phyloP scores from a whole-genome alignment of 1,284 basidiomycete species.

The Ustilago shanxiensis region DNA sequence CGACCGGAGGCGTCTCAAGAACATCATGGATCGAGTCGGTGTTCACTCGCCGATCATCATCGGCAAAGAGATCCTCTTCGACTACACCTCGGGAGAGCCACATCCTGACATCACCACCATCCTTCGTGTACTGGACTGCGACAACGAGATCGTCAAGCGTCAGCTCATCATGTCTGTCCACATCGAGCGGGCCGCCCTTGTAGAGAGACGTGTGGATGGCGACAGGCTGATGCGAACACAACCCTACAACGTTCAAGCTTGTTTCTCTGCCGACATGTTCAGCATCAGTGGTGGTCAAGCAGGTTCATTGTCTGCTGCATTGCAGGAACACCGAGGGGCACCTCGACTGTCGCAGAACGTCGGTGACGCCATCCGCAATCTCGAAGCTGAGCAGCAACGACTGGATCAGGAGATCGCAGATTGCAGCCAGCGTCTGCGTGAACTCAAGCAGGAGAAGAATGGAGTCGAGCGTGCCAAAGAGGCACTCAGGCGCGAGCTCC shows the following conservation, averaged over 20 bases:
- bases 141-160: conserved; percentile 81
- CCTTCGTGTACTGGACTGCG: conserved; percentile 85
- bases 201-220: conserved; percentile 68
- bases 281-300: conserved; percentile 54
- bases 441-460: conserved; percentile 21
- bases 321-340: conserved; percentile 68
- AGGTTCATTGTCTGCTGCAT: conserved; percentile 54
- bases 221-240: conserved; percentile 66
- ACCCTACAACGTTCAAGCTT: conserved; percentile 63
- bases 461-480: conserved; percentile 32
- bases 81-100: conserved; percentile 74
- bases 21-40: conserved; percentile 36
- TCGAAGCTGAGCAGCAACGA: conserved; percentile 32
- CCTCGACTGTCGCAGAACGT: conserved; percentile 68
- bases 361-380: conserved; percentile 50
- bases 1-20: conserved; percentile 76
- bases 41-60: conserved; percentile 55
- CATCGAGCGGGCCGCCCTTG: conserved; percentile 82
- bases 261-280: conserved; percentile 66
- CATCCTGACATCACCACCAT: conserved; percentile 78
- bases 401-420: conserved; percentile 29
- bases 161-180: conserved; percentile 81
- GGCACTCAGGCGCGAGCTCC: conserved; percentile 21
- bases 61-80: conserved; percentile 73
- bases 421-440: conserved; percentile 14